Base-by-base conservation (phyloP, 1,139 yeast genomes). In the Scheffersomyces quercinus region DNA sequence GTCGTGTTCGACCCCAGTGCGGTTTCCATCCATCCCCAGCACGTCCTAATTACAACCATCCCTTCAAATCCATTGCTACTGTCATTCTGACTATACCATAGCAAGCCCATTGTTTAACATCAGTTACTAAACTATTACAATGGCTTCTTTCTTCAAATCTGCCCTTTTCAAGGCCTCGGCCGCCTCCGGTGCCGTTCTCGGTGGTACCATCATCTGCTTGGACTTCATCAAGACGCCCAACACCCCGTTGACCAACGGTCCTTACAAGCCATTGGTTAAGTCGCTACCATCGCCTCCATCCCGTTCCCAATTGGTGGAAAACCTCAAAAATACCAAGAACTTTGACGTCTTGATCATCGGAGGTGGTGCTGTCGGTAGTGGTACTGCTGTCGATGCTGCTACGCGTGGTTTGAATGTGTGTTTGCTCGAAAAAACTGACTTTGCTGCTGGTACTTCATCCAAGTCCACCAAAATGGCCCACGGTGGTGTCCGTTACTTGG, bases 391-490 rank as follows among this genome's bases (percentile, higher is more conserved):
- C 39, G 98, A 91, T 67, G 97, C 97, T 31, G 82, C 87, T 15
- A 81, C 96, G 33, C 79, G 98, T 64, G 97, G 97, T 31, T 79
- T 90, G 54, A 87, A 88, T 60, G 97, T 90, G 37, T 89, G 95
- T 45, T 67, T 91, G 47, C 77, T 91, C 49, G 98, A 91, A 67
- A 85, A 85, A 60, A 82, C 82, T 53, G 98, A 91, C 69, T 91
- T 86, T 62, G 95, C 97, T 9, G 75, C 90, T 10, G 97, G 96
- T 38, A 91, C 98, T 12, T 87, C 96, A 4, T 89, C 97, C 29
- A 85, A 91, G 59, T 87, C 96, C n/a, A 91, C 98, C 43, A 91
- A 91, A 70, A 88, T 91, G 83, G 96, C 96, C 37, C 98, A 91
- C 63, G 98, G 98, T 52, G 98, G 98, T 61, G 97, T 91, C 41